Base-by-base conservation (phyloP, 257 asterid genomes). In the Capsicum rhomboideum region DNA sequence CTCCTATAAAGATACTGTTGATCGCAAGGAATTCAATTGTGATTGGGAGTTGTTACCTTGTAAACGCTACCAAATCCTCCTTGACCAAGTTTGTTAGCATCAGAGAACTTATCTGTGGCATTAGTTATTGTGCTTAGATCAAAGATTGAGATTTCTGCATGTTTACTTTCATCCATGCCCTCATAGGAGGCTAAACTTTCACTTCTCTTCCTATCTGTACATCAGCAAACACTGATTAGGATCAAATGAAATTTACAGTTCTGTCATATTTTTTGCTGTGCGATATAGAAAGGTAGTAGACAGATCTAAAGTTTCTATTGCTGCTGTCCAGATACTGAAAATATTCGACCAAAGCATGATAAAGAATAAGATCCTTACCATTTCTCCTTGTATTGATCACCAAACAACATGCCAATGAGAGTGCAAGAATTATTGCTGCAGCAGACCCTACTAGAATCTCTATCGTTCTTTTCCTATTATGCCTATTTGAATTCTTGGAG, bases 11-110 rank as follows among this genome's bases (percentile, higher is more conserved):
- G 55, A 44, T 72, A 49, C 11, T 74, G 80, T 74, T 44, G 58
- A 8, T 74, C 0, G 8, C 0, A 44, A 74, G 79, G 80, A 14
- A 3, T 1, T 74, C 58, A 74, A 23, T 21, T 6, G 6, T 44
- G 2, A 44, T 46, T 46, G 58, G 80, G 80, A 74, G 13, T 50
- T 13, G 42, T 55, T 84, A 89, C 91, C 91, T 85, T 89, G 69
- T 89, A 86, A 46, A 89, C 90, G 79, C 67, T 82, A 20, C 90
- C 91, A 59, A 89, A 89, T 34, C 91, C 90, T 8, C 90, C 91
- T 53, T 66, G 63, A 17, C 90, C 91, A 26, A 87, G 83, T 66
- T 85, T 83, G 61, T 85, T 79, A 37, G 79, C 83, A 12, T 29
- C 34, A 2, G 86, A 84, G 79, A 89, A 89, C 49, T 79, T 67